Evolutionary conservation across 345 rosid species (phyloP).

Genomic region (Camelina hispida): DNA sequence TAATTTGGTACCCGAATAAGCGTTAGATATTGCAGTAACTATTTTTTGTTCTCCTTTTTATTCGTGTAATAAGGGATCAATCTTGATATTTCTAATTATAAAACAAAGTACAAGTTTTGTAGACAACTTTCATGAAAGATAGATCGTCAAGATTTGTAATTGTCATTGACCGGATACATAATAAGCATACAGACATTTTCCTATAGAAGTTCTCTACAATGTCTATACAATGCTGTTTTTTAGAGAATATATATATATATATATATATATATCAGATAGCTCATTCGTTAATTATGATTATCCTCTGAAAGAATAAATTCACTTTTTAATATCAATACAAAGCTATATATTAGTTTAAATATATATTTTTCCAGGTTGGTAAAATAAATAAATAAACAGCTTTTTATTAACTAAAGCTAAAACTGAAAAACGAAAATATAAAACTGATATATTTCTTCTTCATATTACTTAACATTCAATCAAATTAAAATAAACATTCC

Average conservation of each 20-base stretch:
- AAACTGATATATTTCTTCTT: neutral
- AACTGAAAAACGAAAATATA: neutral
- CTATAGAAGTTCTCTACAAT: neutral
- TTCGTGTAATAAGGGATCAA: neutral
- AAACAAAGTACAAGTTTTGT: neutral
- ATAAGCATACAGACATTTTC: neutral
- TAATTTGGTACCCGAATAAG: neutral
- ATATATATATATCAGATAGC: neutral
- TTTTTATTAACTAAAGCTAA: constrained; percentile 6
- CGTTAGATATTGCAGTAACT: neutral
- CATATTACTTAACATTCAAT: constrained; percentile 9
- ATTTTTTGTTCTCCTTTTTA: neutral
- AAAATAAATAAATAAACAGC: neutral
- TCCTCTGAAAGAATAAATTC: neutral
- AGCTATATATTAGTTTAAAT: neutral
- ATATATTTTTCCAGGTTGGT: neutral
- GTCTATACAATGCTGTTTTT: neutral
- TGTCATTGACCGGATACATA: neutral
- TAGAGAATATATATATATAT: neutral
- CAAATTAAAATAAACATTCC: constrained; percentile 4
- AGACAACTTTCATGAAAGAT: neutral
- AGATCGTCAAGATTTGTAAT: neutral
- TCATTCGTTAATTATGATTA: neutral
- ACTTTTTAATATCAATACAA: neutral
- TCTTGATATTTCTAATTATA: neutral